These are phyloP conservation scores for Aspergillus ustus DNA, from an alignment of 2,329 filamentous ascomycete species.

Conservation along the genomic window DNA sequence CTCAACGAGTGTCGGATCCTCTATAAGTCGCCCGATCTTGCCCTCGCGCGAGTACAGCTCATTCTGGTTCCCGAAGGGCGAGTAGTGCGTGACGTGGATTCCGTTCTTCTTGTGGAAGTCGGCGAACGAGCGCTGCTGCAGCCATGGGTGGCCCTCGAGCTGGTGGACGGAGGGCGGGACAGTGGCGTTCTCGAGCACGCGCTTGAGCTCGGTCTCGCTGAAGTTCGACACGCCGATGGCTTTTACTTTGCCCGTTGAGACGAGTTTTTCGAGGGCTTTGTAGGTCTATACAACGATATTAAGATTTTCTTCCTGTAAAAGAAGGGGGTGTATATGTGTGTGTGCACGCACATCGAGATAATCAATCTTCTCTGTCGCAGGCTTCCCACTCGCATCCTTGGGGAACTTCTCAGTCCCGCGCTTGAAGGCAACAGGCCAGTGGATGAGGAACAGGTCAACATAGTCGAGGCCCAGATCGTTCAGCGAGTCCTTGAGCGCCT, in stretches of 20 bases:
- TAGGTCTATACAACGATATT: slow-evolving; percentile 45
- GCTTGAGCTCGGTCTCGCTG: slow-evolving; percentile 53
- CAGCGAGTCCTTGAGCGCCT: slow-evolving; percentile 64
- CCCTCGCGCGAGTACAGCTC: slow-evolving; percentile 51
- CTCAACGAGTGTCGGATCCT: slow-evolving; percentile 54
- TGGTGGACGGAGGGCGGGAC: slow-evolving; percentile 56
- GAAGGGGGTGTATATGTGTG: too few species aligned
- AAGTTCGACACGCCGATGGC: slow-evolving; percentile 62
- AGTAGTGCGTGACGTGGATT: slow-evolving; percentile 61
- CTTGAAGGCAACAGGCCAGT: slow-evolving; percentile 64
- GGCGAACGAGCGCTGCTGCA: slow-evolving; percentile 56
- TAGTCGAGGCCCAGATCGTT: slow-evolving; percentile 68
- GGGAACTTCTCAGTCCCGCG: slow-evolving; percentile 54
- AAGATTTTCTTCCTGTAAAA: not conserved
- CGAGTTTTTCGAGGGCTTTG: slow-evolving; percentile 54
- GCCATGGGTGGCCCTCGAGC: slow-evolving; percentile 58
- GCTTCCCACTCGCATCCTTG: slow-evolving; percentile 48
- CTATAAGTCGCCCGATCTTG: slow-evolving; percentile 55
- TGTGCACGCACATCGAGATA: slow-evolving; percentile 49
- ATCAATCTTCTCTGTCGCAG: slow-evolving; percentile 50
- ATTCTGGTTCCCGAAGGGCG: slow-evolving; percentile 61
- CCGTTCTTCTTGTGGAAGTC: slow-evolving; percentile 55
- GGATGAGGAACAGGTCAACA: slow-evolving; percentile 72
- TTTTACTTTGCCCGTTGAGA: slow-evolving; percentile 49
- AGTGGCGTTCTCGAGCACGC: slow-evolving; percentile 49